These are phyloP conservation scores for Zychaea mexicana DNA, from an alignment of 371 early-diverging fungal genomes.

Conservation along the genomic window DNA sequence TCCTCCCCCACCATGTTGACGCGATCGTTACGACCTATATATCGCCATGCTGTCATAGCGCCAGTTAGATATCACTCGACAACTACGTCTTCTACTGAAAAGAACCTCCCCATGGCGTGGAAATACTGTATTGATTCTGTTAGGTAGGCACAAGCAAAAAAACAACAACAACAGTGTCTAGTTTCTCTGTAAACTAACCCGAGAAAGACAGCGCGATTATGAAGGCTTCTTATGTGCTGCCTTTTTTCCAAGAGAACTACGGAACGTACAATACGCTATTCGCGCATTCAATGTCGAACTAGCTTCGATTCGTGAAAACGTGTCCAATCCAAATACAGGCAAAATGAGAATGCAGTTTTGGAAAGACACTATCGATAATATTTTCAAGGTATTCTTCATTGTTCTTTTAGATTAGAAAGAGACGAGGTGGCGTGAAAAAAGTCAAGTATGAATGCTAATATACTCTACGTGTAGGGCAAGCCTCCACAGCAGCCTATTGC, in stretches of 20 bases:
- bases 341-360: slow-evolving; percentile 84
- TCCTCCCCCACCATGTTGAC: neutral
- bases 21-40: neutral
- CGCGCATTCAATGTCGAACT: slow-evolving; percentile 90
- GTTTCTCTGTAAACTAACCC: too few species aligned
- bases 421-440: too few species aligned
- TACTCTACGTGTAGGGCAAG: slow-evolving; percentile 46
- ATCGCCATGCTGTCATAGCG: neutral
- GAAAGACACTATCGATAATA: slow-evolving; percentile 76
- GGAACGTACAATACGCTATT: slow-evolving; percentile 73
- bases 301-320: slow-evolving; percentile 75
- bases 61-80: neutral
- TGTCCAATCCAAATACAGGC: slow-evolving; percentile 72
- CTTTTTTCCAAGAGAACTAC: slow-evolving; percentile 70
- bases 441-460: too few species aligned
- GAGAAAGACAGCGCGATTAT: slow-evolving; percentile 67
- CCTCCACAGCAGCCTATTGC: slow-evolving; percentile 81
- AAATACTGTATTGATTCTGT: slow-evolving; percentile 44
- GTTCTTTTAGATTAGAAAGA: too few species aligned
- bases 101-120: slow-evolving; percentile 25
- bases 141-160: slow-evolving; percentile 28
- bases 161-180: neutral
- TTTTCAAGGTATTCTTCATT: slow-evolving; percentile 67
- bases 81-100: neutral
- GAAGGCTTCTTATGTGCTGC: slow-evolving; percentile 76